These are phyloP conservation scores for Firmiana major DNA, from an alignment of 345 rosid genomes.

Conservation along the genomic window DNA sequence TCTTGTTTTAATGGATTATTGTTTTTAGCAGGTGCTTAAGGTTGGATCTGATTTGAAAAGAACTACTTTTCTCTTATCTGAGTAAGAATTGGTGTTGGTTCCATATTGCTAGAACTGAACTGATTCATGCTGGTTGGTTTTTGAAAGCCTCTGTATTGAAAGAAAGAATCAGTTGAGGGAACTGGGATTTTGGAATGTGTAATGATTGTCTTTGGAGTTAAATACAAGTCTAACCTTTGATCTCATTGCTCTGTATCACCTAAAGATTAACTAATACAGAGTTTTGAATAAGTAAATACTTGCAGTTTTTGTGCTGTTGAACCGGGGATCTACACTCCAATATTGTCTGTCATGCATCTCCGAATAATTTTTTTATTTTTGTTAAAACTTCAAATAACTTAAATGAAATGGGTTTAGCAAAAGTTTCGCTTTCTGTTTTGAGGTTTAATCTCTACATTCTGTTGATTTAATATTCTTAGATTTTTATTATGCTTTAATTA, in stretches of 20 bases:
- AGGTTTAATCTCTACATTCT: not conserved
- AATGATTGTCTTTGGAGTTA: not conserved
- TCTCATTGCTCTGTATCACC: not conserved
- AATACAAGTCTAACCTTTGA: not conserved
- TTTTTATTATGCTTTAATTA: not conserved
- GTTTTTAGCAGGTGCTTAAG: not conserved
- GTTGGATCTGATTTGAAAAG: not conserved
- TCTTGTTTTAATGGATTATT: constrained; percentile 10
- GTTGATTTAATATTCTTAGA: not conserved
- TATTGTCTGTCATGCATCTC: not conserved
- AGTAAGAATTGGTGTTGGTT: not conserved
- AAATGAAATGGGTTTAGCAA: not conserved
- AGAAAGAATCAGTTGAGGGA: not conserved
- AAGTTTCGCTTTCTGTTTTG: not conserved
- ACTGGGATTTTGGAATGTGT: not conserved
- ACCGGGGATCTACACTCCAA: not conserved
- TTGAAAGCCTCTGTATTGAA: not conserved
- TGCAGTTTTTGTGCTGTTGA: too few relatives aligned
- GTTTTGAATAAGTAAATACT: not conserved
- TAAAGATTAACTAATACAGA: not conserved
- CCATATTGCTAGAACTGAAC: not conserved
- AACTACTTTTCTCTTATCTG: not conserved
- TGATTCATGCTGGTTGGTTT: not conserved
- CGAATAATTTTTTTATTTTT: not conserved
- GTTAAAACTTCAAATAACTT: not conserved